A percentile compares a stretch with the other conserved stretches of the same genome.
Conservation (phyloP, 1,284 basidiomycete species). For the Pseudozyma thailandica region DNA sequence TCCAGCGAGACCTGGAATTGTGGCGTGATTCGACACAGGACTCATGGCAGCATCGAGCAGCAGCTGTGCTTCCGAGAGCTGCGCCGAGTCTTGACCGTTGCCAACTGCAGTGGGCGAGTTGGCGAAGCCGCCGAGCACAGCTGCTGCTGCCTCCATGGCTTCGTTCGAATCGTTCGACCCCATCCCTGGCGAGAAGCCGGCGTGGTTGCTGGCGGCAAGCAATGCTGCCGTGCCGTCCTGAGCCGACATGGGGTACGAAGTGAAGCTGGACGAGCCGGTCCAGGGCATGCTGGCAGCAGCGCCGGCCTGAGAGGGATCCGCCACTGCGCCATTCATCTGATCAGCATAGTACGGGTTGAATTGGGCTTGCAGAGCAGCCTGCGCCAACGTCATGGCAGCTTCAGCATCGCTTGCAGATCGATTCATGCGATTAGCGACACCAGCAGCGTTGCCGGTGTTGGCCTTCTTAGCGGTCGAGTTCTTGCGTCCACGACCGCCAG, state of each 20-base stretch:
- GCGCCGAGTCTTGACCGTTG: slow-evolving; percentile 15
- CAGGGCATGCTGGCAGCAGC: slow-evolving; percentile 27
- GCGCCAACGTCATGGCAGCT: slow-evolving; percentile 57
- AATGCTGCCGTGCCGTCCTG: slow-evolving; percentile 46
- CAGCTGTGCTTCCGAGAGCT: slow-evolving; percentile 50
- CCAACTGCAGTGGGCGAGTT: slow-evolving; percentile 20
- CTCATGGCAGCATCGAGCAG: slow-evolving; percentile 54
- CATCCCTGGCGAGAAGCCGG: slow-evolving; percentile 46
- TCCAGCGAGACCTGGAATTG: slow-evolving; percentile 16
- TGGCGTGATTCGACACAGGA: slow-evolving; percentile 43
- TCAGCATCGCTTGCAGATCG: slow-evolving; percentile 57
- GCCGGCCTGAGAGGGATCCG: slow-evolving; percentile 12
- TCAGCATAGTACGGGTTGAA: slow-evolving; percentile 48
- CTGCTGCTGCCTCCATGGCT: slow-evolving; percentile 49
- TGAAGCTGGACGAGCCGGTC: slow-evolving; percentile 24
- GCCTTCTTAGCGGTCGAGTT: slow-evolving; percentile 44
- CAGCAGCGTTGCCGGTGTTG: slow-evolving; percentile 44
- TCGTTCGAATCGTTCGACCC: slow-evolving; percentile 51
- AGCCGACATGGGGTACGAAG: slow-evolving; percentile 40
- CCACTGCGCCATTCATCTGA: slow-evolving; percentile 24
- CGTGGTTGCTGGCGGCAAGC: slow-evolving; percentile 48
- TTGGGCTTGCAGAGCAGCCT: slow-evolving; percentile 55
- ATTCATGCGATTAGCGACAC: slow-evolving; percentile 44
- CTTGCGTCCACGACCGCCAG: slow-evolving; percentile 37
- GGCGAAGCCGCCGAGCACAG: slow-evolving; percentile 49